These are phyloP conservation scores for Gentiana macrophylla DNA, from an alignment of 257 asterid species.

Conservation along the genomic window DNA sequence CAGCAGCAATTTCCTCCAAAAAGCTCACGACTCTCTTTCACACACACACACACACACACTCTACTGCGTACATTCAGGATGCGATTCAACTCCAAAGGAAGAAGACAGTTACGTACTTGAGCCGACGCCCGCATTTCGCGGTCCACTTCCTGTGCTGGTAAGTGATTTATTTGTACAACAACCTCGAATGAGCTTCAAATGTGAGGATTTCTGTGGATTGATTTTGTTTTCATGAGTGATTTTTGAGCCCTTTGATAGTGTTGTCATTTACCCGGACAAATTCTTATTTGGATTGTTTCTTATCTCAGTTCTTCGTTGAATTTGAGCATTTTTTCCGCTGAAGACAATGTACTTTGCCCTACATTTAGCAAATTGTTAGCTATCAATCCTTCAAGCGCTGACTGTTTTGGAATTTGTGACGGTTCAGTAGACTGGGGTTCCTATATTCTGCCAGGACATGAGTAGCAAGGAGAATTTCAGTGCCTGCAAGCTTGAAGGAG, in stretches of 20 bases:
- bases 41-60: background rate
- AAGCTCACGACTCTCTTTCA: background rate
- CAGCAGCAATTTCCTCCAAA: background rate
- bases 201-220: too few species aligned
- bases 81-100: background rate
- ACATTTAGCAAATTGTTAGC: background rate
- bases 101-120: constrained; percentile 10
- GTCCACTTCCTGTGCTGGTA: background rate
- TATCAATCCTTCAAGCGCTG: constrained; percentile 20
- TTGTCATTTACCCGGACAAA: too few species aligned
- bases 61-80: background rate
- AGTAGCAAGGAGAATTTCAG: constrained; percentile 57
- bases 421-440: constrained; percentile 23
- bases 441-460: constrained; percentile 28
- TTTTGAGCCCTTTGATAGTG: too few species aligned
- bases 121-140: constrained; percentile 1
- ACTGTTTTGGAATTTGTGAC: constrained; percentile 16
- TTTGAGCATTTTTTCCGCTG: too few species aligned
- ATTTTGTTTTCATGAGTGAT: too few species aligned
- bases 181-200: too few species aligned
- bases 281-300: too few species aligned
- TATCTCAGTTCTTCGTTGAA: too few species aligned
- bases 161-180: background rate
- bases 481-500: constrained; percentile 40
- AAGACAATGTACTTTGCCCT: too few species aligned